These are phyloP conservation scores for Raffaelea deltoideospora DNA, from an alignment of 2,329 filamentous ascomycete genomes.

Conservation along the genomic window DNA sequence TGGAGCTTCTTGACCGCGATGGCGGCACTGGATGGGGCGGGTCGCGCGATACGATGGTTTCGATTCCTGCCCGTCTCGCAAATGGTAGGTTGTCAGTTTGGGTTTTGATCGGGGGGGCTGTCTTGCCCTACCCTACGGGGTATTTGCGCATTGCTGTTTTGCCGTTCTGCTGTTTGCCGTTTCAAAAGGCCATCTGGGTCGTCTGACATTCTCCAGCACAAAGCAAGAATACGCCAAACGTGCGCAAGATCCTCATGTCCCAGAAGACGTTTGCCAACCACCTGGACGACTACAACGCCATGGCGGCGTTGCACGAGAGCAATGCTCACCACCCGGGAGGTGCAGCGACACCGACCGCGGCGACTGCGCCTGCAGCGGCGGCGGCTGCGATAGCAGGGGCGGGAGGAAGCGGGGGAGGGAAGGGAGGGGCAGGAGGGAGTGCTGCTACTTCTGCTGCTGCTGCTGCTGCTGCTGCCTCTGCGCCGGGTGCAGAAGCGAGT, in stretches of 20 bases:
- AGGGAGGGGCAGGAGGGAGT: background rate
- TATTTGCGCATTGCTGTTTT: no score
- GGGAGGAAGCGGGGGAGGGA: conserved; percentile 8
- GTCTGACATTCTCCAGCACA: conserved; percentile 17
- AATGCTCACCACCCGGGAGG: conserved; percentile 9
- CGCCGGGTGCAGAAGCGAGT: conserved; percentile 10
- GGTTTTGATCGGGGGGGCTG: background rate
- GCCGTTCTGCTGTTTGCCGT: no score
- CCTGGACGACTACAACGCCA: conserved; percentile 62
- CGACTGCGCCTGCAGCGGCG: background rate
- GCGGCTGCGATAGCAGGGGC: background rate
- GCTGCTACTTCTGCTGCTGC: background rate
- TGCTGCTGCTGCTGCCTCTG: background rate
- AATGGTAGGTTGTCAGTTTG: conserved; percentile 5
- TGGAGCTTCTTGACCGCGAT: conserved; percentile 72
- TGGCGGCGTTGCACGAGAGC: conserved; percentile 29
- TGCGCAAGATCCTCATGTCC: conserved; percentile 62
- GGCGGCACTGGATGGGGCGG: conserved; percentile 29
- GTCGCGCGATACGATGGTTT: conserved; percentile 49
- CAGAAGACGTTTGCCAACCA: conserved; percentile 77
- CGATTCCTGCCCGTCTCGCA: conserved; percentile 42
- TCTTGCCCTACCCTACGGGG: no score
- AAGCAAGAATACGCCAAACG: conserved; percentile 50
- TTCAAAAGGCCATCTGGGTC: no score
- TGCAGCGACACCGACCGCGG: background rate